A percentile compares a stretch with the other conserved stretches of the same genome.
phyloP scores from a whole-genome alignment of 208 protist genomes.

The Acanthamoeba pearcei region DNA sequence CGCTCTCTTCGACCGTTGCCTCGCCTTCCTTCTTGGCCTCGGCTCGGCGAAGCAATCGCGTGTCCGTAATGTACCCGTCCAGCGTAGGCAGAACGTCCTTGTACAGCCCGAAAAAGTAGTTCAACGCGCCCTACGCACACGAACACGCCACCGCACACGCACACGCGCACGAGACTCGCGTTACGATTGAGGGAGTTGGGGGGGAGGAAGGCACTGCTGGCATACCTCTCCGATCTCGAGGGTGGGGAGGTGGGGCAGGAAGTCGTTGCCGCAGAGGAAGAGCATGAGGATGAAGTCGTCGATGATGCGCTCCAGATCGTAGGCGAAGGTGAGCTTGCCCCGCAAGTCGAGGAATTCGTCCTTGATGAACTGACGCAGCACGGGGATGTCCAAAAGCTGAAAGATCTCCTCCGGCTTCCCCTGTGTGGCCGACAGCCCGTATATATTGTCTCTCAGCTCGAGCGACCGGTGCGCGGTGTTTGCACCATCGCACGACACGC shows the following conservation, averaged over 20 bases:
- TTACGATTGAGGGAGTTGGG: too few relatives aligned
- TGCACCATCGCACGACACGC: background rate
- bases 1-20: background rate
- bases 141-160: background rate
- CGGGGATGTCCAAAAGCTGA: constrained; percentile 89
- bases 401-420: constrained; percentile 80
- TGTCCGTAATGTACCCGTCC: constrained; percentile 35
- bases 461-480: background rate
- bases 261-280: constrained; percentile 80
- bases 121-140: background rate
- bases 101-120: constrained; percentile 56
- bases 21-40: background rate
- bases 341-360: constrained; percentile 89
- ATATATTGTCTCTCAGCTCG: background rate
- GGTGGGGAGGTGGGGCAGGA: constrained; percentile 70
- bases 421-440: background rate
- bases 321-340: constrained; percentile 2
- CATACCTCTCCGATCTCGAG: constrained; percentile 80
- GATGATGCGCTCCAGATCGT: constrained; percentile 76
- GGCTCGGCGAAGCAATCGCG: background rate
- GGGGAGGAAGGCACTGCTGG: constrained; percentile 94
- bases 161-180: background rate
- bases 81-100: constrained; percentile 4
- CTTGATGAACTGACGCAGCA: constrained; percentile 96
- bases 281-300: constrained; percentile 78